phyloP scores from a whole-genome alignment of 2,329 filamentous ascomycete species.

The Botrytis pseudocinerea region DNA sequence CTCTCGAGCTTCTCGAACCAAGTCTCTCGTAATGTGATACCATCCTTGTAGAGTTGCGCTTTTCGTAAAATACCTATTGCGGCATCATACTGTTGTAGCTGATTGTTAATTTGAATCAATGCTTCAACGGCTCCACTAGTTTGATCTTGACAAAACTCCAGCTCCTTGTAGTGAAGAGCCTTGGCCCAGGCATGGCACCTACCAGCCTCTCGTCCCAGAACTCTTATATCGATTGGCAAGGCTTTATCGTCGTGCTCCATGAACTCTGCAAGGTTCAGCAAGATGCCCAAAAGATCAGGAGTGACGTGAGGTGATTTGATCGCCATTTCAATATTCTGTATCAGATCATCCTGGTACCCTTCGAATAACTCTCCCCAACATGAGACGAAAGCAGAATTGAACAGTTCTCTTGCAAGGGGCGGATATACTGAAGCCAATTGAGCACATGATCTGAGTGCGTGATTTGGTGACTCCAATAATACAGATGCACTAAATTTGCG shows the following conservation, averaged over 20 bases:
- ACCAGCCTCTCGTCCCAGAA: conserved; percentile 89
- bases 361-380: conserved; percentile 99
- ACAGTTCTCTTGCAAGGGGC: conserved; percentile 86
- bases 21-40: conserved; percentile 90
- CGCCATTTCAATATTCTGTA: conserved; percentile 91
- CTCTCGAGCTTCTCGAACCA: conserved; percentile 99
- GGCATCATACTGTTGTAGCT: conserved; percentile 96
- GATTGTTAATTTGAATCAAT: conserved; percentile 98
- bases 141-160: conserved; percentile 97
- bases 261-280: conserved; percentile 96
- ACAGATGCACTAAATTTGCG: conserved; percentile 93
- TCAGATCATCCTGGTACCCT: conserved; percentile 94
- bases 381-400: conserved; percentile 98
- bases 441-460: conserved; percentile 89
- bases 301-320: conserved; percentile 95
- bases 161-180: conserved; percentile 96
- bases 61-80: conserved; percentile 97
- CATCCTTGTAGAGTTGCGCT: conserved; percentile 90
- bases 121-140: conserved; percentile 95
- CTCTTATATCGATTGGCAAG: conserved; percentile 92
- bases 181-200: conserved; percentile 98
- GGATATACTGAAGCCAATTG: conserved; percentile 88
- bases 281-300: conserved; percentile 88
- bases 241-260: conserved; percentile 99
- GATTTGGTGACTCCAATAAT: conserved; percentile 92